Percentiles rank a stretch among this genome's conserved stretches.
Conservation (phyloP, 1,284 basidiomycete genomes). For the Tilletia setariae region DNA sequence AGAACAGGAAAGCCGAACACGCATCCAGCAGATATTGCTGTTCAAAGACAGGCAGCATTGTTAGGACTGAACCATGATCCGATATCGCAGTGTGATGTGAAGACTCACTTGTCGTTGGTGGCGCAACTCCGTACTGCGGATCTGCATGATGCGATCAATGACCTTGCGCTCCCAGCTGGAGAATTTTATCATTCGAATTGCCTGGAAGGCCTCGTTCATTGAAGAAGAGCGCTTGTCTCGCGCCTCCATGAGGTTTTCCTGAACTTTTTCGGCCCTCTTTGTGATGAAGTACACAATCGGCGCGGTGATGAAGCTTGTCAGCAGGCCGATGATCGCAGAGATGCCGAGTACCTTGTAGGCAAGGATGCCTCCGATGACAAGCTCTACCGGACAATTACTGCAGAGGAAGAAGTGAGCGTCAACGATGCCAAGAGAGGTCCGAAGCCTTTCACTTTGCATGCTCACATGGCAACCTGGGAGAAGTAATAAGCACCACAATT, state of each 20-base stretch:
- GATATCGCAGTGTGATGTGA: conserved; percentile 15
- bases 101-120: conserved; percentile 16
- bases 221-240: conserved; percentile 30
- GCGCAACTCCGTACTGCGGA: conserved; percentile 27
- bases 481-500: not conserved
- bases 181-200: conserved; percentile 44
- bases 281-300: conserved; percentile 24
- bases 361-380: conserved; percentile 32
- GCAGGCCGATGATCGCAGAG: conserved; percentile 33
- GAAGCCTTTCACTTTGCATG: too few species aligned
- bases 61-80: not conserved
- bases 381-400: conserved; percentile 12
- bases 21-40: conserved; percentile 16
- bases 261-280: not conserved
- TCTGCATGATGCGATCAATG: conserved; percentile 23
- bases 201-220: conserved; percentile 34
- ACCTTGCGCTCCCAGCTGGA: conserved; percentile 37
- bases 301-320: conserved; percentile 25
- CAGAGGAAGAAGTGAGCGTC: not conserved
- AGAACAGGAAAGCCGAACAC: conserved; percentile 7
- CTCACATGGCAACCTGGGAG: not conserved
- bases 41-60: conserved; percentile 11
- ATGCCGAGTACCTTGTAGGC: conserved; percentile 38
- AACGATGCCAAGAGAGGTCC: too few species aligned
- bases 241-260: conserved; percentile 25